A percentile compares a stretch with the other conserved stretches of the same genome.
phyloP scores from a whole-genome alignment of 202 grass and related monocot species.

The Setaria italica region DNA sequence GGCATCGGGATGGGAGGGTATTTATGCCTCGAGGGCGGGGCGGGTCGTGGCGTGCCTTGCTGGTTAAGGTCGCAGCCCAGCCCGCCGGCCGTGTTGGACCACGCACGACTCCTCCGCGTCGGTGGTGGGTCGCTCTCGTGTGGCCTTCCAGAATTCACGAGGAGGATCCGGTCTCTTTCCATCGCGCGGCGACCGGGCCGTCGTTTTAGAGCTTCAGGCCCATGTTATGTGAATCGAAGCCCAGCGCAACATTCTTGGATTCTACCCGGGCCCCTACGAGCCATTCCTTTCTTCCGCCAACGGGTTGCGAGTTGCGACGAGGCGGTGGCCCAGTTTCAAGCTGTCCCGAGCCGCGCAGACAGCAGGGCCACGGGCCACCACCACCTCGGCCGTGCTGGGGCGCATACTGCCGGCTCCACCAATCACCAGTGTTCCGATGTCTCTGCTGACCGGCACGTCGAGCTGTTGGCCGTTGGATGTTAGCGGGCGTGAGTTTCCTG shows the following conservation, averaged over 20 bases:
- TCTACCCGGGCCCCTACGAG: too few relatives aligned
- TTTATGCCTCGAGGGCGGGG: neutral
- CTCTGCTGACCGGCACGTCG: neutral
- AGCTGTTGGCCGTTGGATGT: neutral
- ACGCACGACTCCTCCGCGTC: neutral
- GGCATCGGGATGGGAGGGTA: neutral
- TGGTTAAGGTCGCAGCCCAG: neutral
- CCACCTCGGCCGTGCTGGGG: neutral
- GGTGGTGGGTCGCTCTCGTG: neutral
- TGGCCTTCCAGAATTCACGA: conserved; percentile 20
- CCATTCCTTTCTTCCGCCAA: too few relatives aligned
- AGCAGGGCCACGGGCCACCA: neutral
- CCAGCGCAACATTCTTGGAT: neutral
- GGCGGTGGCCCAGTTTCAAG: neutral
- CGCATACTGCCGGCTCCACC: neutral
- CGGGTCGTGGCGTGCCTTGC: conserved; percentile 7
- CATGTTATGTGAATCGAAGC: neutral
- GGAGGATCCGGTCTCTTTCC: neutral
- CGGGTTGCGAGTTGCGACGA: neutral
- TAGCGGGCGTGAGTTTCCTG: neutral
- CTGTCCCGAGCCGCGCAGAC: neutral
- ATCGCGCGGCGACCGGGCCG: neutral
- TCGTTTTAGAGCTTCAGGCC: neutral
- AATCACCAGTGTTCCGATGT: neutral
- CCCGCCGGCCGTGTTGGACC: conserved; percentile 9